phyloP scores from a whole-genome alignment of 2,329 filamentous ascomycete genomes.

The Epichloe hybrida region DNA sequence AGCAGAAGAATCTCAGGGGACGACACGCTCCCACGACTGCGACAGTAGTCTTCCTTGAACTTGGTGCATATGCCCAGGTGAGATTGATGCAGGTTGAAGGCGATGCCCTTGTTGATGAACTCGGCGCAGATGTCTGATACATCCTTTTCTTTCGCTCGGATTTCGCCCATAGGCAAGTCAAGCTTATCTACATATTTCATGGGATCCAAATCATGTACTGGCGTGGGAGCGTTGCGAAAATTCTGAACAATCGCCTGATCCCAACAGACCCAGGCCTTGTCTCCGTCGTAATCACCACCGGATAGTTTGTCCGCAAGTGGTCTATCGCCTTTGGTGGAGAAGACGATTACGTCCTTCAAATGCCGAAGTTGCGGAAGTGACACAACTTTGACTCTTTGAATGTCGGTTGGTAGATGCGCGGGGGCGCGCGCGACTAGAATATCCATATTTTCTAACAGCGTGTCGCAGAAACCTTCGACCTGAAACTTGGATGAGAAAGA shows the following conservation, averaged over 20 bases:
- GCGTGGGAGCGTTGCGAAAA: slow-evolving; percentile 45
- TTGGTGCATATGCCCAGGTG: slow-evolving; percentile 52
- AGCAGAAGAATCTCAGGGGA: slow-evolving; percentile 31
- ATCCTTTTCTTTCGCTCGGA: not conserved
- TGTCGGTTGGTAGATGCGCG: slow-evolving; percentile 55
- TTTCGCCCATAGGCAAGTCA: not conserved
- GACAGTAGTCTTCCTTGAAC: slow-evolving; percentile 49
- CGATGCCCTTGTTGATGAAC: slow-evolving; percentile 40
- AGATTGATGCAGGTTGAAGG: slow-evolving; percentile 41
- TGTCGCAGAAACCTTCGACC: slow-evolving; percentile 37
- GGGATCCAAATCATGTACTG: slow-evolving; percentile 24
- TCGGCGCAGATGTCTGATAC: slow-evolving; percentile 15
- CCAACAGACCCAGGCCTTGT: slow-evolving; percentile 68
- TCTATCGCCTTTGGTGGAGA: slow-evolving; percentile 45
- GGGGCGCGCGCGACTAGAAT: slow-evolving; percentile 57
- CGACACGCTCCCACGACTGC: slow-evolving; percentile 39
- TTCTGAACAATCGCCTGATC: slow-evolving; percentile 49
- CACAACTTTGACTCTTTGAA: slow-evolving; percentile 52
- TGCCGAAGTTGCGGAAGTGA: slow-evolving; percentile 47
- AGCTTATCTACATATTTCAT: slow-evolving; percentile 18
- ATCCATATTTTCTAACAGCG: slow-evolving; percentile 41
- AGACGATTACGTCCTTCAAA: slow-evolving; percentile 69
- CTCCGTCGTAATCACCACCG: slow-evolving; percentile 73
- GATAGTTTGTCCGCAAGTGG: slow-evolving; percentile 59
- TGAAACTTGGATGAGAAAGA: slow-evolving; percentile 55